Evolutionary conservation across 352 stramenopile genomes (phyloP), one percentile per base, ranked within the genome.

Genomic region (Pythium vanterpoolii): DNA sequence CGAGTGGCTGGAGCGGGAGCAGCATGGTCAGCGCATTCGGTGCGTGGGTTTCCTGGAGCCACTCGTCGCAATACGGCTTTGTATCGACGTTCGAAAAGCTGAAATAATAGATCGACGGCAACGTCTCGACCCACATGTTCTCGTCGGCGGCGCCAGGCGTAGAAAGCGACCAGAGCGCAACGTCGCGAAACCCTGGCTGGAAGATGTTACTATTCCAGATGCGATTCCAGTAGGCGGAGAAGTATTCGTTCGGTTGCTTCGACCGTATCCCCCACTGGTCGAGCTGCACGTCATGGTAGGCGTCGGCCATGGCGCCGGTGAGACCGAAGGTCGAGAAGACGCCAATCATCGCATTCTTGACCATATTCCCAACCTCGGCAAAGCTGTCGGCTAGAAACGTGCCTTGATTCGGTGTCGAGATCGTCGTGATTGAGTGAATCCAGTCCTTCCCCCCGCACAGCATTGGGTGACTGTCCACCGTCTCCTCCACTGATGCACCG

Each of bases 391-490:
- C 74, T 30, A 90, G 60, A 3, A 73, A 69, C 8, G 79, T 78
- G 46, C 80, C 80, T 24, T 85, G 74, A 70, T 89, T 87, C 0
- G 80, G 78, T 0, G 78, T 66, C 7, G 78, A 72, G 44, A 90
- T 71, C 4, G 75, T 87, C 40, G 80, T 88, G 62, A 90, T 69
- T 10, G 80, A 90, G 54, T 86, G 70, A 42, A 90, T 68, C 78
- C 80, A 90, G 64, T 76, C 60, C 49, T 74, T 76, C 0, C 77
- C 78, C 24, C 77, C 74, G 1, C 63, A 39, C 19, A 90, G 87
- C 21, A 89, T 36, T n/a, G 69, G n/a, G 42, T 73, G 64, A 0
- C 72, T 72, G 11, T 62, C 52, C 3, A 67, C 24, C n/a, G 50
- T 52, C 39, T 83, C 68, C 4, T 53, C 51, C 6, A 73, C 63